phyloP scores from a whole-genome alignment of 257 asterid species.

The Nicotiana paniculata region DNA sequence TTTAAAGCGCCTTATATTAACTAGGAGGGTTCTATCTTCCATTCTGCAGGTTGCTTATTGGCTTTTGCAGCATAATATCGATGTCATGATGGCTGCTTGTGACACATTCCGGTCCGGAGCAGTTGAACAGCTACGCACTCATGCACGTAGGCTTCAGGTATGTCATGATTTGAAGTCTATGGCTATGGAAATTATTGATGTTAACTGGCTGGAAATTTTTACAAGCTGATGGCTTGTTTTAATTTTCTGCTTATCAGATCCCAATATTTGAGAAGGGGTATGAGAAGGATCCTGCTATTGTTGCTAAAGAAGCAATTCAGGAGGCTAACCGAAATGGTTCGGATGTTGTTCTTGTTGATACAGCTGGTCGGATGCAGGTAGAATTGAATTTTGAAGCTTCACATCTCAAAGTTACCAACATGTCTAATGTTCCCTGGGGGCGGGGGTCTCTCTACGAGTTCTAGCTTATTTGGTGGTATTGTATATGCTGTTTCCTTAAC shows the following conservation, averaged over 20 bases:
- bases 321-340: slow-evolving; percentile 84
- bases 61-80: slow-evolving; percentile 78
- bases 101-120: slow-evolving; percentile 98
- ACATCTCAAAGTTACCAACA: background rate
- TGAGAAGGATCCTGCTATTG: slow-evolving; percentile 95
- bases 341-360: slow-evolving; percentile 94
- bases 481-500: background rate
- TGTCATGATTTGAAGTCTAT: background rate
- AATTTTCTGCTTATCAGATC: slow-evolving; percentile 34
- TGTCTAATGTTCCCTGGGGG: background rate
- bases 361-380: slow-evolving; percentile 99
- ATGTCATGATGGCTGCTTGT: slow-evolving; percentile 97
- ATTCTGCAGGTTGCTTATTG: slow-evolving; percentile 79
- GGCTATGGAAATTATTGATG: background rate
- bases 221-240: background rate
- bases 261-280: slow-evolving; percentile 96
- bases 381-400: background rate
- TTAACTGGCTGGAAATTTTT: background rate
- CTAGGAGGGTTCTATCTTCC: background rate
- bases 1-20: background rate
- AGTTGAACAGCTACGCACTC: slow-evolving; percentile 93
- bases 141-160: slow-evolving; percentile 95
- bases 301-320: slow-evolving; percentile 93
- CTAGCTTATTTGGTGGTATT: background rate
- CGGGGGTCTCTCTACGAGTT: background rate